Conservation (phyloP, 2,329 filamentous ascomycete genomes). For the Colletotrichum liaoningense region DNA sequence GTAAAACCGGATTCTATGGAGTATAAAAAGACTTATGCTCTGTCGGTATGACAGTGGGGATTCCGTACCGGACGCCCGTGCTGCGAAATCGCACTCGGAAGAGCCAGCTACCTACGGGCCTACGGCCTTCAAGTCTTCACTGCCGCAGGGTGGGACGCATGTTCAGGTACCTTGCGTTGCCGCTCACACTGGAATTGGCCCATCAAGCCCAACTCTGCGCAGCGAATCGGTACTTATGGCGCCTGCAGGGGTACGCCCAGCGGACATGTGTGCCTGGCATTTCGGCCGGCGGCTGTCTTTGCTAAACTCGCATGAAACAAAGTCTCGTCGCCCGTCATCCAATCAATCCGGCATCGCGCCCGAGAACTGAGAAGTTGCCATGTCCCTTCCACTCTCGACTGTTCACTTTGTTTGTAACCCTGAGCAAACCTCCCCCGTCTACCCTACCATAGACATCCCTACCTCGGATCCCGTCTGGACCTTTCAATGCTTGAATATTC, state of each 20-base stretch:
- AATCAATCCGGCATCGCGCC: slow-evolving; percentile 23
- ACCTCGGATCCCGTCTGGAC: background rate
- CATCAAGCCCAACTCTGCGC: background rate
- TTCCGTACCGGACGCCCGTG: slow-evolving; percentile 8
- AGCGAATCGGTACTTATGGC: slow-evolving; percentile 30
- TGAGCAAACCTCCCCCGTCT: background rate
- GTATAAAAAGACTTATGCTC: background rate
- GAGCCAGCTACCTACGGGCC: background rate
- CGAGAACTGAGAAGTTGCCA: slow-evolving; percentile 30
- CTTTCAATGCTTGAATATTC: slow-evolving; percentile 1
- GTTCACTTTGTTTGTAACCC: slow-evolving; percentile 16
- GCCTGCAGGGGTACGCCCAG: slow-evolving; percentile 26
- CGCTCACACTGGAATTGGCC: slow-evolving; percentile 25
- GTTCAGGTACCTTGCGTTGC: slow-evolving; percentile 20
- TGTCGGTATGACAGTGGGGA: slow-evolving; percentile 11
- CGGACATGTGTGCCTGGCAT: slow-evolving; percentile 24
- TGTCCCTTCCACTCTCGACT: slow-evolving; percentile 18
- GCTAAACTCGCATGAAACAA: slow-evolving; percentile 34
- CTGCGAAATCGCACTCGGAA: slow-evolving; percentile 22
- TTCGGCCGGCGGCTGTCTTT: slow-evolving; percentile 32
- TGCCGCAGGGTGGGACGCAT: background rate
- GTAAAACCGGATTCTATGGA: background rate
- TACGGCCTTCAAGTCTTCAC: background rate
- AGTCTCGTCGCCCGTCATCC: slow-evolving; percentile 21
- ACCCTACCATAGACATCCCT: background rate